Percentiles rank a stretch among this genome's conserved stretches.
Conservation (phyloP, 2,329 filamentous ascomycete genomes). For the Catunica adiposa region DNA sequence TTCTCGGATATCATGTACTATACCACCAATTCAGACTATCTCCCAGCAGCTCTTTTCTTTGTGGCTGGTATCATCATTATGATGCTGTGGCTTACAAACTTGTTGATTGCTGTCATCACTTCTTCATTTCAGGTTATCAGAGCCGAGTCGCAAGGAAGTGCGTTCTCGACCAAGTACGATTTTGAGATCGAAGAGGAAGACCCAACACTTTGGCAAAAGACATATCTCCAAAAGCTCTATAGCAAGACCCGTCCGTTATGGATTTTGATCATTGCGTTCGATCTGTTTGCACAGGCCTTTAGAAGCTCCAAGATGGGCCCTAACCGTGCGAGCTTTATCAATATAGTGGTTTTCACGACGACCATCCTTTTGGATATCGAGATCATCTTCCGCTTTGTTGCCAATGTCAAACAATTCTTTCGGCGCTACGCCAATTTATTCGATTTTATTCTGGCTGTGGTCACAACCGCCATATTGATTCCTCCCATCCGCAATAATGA, state of each 20-base stretch:
- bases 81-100: slow-evolving; percentile 90
- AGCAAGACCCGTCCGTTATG: slow-evolving; percentile 60
- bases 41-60: slow-evolving; percentile 66
- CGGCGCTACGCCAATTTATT: slow-evolving; percentile 57
- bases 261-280: slow-evolving; percentile 65
- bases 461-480: slow-evolving; percentile 72
- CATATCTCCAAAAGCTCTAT: slow-evolving; percentile 52
- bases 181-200: slow-evolving; percentile 48
- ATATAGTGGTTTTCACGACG: slow-evolving; percentile 54
- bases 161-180: slow-evolving; percentile 37
- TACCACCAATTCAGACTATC: slow-evolving; percentile 79
- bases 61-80: slow-evolving; percentile 68
- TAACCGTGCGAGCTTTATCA: slow-evolving; percentile 45
- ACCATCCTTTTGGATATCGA: slow-evolving; percentile 68
- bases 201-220: slow-evolving; percentile 23
- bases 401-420: slow-evolving; percentile 71
- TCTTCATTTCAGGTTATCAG: slow-evolving; percentile 97
- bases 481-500: slow-evolving; percentile 60
- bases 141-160: slow-evolving; percentile 86
- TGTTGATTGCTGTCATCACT: slow-evolving; percentile 90
- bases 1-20: slow-evolving; percentile 92
- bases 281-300: slow-evolving; percentile 61
- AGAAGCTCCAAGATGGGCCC: slow-evolving; percentile 61
- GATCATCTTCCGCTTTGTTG: slow-evolving; percentile 60
- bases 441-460: slow-evolving; percentile 63